These are phyloP conservation scores for Vitis rupestris DNA, from an alignment of 164 flowering plant species.

Conservation along the genomic window DNA sequence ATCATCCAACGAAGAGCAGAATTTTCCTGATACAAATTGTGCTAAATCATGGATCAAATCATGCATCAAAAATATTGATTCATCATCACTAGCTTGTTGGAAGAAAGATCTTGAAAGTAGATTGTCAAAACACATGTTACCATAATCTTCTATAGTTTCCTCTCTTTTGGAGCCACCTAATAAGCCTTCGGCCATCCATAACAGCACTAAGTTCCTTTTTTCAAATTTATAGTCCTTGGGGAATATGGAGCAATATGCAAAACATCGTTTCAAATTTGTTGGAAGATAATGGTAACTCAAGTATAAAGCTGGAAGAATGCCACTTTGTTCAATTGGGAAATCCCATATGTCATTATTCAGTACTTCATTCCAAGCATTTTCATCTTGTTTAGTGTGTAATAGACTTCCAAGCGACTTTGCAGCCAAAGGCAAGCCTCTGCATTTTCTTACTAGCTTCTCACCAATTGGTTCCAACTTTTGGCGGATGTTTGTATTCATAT, in stretches of 20 bases:
- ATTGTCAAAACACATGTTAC: conserved; percentile 3
- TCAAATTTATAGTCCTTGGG: conserved; percentile 18
- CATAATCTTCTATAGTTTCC: conserved; percentile 4
- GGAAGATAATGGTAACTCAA: conserved; percentile 12
- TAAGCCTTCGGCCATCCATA: conserved; percentile 23
- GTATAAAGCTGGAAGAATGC: too few species aligned
- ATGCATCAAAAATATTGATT: conserved; percentile 12
- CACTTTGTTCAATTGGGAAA: too few species aligned
- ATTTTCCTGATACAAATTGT: conserved; percentile 6
- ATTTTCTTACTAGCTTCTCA: too few species aligned
- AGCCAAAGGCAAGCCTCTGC: too few species aligned
- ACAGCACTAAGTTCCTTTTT: not conserved
- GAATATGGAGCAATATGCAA: conserved; percentile 21
- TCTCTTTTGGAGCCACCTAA: not conserved
- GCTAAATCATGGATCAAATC: conserved; percentile 11
- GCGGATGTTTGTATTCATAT: too few species aligned
- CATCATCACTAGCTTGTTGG: not conserved
- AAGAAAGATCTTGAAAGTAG: conserved; percentile 12
- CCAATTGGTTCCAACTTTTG: too few species aligned
- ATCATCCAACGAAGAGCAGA: conserved; percentile 7
- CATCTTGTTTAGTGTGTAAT: too few species aligned
- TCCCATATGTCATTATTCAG: too few species aligned
- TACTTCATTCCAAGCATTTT: too few species aligned
- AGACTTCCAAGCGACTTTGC: too few species aligned
- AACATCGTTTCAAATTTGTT: conserved; percentile 9